A percentile compares a stretch with the other conserved stretches of the same genome.
Conservation (phyloP, 2,329 filamentous ascomycete species). For the Colletotrichum caudatum region DNA sequence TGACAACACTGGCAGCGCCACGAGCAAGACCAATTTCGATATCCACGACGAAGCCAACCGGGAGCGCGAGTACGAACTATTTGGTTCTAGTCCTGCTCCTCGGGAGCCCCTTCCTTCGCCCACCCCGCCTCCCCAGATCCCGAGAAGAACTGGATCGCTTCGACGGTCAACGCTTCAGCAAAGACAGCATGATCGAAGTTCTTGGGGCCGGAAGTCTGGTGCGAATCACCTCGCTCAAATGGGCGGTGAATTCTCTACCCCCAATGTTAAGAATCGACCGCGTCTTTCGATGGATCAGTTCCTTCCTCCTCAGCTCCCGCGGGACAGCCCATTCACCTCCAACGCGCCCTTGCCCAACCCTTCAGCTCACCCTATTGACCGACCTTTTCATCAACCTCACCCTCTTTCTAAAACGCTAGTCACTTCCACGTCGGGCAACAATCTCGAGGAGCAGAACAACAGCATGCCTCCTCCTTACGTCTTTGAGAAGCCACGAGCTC, state of each 20-base stretch:
- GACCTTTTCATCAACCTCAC: conserved; percentile 71
- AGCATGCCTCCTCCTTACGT: conserved; percentile 63
- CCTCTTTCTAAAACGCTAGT: conserved; percentile 89
- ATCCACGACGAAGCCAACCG: conserved; percentile 55
- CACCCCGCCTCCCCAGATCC: conserved; percentile 65
- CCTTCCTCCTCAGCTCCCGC: conserved; percentile 69
- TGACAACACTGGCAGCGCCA: conserved; percentile 65
- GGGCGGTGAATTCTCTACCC: conserved; percentile 66
- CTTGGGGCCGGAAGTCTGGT: conserved; percentile 70
- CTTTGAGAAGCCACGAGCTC: conserved; percentile 63
- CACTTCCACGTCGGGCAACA: conserved; percentile 87
- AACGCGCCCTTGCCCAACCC: conserved; percentile 65
- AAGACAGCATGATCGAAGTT: conserved; percentile 77
- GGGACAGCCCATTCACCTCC: conserved; percentile 74
- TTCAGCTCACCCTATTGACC: conserved; percentile 64
- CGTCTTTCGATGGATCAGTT: conserved; percentile 86
- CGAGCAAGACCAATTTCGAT: conserved; percentile 58
- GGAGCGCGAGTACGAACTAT: conserved; percentile 69
- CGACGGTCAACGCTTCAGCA: conserved; percentile 91
- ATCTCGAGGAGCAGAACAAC: conserved; percentile 73
- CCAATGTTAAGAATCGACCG: conserved; percentile 71
- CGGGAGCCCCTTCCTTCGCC: conserved; percentile 59
- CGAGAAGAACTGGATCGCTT: conserved; percentile 80
- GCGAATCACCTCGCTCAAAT: conserved; percentile 67
- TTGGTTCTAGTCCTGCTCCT: conserved; percentile 49